Evolutionary conservation across 345 rosid species (phyloP), one percentile per base, ranked within the genome.

Genomic region (Eucalyptus decipiens): DNA sequence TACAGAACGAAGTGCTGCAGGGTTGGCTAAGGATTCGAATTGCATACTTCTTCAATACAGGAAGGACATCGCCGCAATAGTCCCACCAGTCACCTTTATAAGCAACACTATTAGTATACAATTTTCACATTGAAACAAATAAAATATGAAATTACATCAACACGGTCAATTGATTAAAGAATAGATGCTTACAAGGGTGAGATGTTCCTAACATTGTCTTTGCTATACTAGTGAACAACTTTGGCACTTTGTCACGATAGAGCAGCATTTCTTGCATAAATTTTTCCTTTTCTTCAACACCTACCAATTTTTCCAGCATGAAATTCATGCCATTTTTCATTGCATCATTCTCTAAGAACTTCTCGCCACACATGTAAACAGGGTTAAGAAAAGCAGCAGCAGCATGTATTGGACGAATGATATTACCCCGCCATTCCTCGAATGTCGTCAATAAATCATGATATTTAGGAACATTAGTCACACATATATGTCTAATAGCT

Each of bases 21-120:
- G 89, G 89, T 86, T 90, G 91, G 72, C 89, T 86, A 69, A 88
- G 47, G 42, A 90, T 88, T 43, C 81, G 86, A 37, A 88, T 62
- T 17, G 89, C 91, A 42, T 85, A 88, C 52, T 90, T 90, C 42
- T 28, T 88, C 19, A 90, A 76, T 40, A 86, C 34, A 16, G 91
- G 91, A 65, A 88, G 47, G 15, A 2, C 14, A n/a, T 88, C 58
- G 8, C 90, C 89, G n/a, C 42, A 67, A 69, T 72, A 51, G 11
- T 88, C 86, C 91, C 89, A 90, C 88, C 91, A 86, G 40, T 49
- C 69, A 37, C 91, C 56, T 52, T 52, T 18, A 52, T 7, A 52
- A 52, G 23, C 56, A 52, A 52, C 56, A 18, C 23, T 52, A 7
- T 18, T 52, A 52, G 8, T 52, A 52, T 52, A 52, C 56, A 52